Conservation (phyloP, 1,139 yeast genomes). For the Geotrichum reessii region DNA sequence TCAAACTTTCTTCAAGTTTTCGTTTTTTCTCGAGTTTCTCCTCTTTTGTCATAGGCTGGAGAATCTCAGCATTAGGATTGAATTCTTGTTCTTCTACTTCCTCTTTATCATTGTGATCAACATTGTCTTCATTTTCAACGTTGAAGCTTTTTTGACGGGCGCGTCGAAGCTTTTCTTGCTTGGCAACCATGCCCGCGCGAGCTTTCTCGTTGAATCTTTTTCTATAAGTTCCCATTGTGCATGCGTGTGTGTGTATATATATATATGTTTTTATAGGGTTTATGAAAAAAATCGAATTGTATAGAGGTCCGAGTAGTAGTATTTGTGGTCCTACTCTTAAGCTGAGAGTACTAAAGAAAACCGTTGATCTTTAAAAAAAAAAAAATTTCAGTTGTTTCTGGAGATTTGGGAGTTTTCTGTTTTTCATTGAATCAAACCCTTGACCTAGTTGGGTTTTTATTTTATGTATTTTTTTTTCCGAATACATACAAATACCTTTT, state of each 20-base stretch:
- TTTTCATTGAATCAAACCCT: neutral
- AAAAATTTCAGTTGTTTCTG: constrained; percentile 3
- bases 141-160: constrained; percentile 62
- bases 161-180: constrained; percentile 62
- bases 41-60: constrained; percentile 45
- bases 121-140: constrained; percentile 37
- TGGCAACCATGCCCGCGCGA: constrained; percentile 76
- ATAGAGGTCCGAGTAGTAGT: neutral
- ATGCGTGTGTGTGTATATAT: too few relatives aligned
- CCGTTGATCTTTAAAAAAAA: neutral
- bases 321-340: neutral
- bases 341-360: neutral
- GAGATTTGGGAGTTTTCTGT: constrained; percentile 8
- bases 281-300: neutral
- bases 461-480: too few relatives aligned
- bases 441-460: neutral
- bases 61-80: constrained; percentile 59
- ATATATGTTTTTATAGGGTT: neutral
- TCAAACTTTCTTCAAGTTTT: constrained; percentile 53
- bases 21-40: constrained; percentile 65
- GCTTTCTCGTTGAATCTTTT: constrained; percentile 82
- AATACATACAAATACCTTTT: neutral
- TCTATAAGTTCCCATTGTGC: constrained; percentile 70
- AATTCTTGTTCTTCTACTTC: constrained; percentile 21
- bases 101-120: constrained; percentile 30